A percentile compares a stretch with the other conserved stretches of the same genome.
Evolutionary conservation across 805 yeast species (phyloP).

Genomic region (Candida silvicultrix): DNA sequence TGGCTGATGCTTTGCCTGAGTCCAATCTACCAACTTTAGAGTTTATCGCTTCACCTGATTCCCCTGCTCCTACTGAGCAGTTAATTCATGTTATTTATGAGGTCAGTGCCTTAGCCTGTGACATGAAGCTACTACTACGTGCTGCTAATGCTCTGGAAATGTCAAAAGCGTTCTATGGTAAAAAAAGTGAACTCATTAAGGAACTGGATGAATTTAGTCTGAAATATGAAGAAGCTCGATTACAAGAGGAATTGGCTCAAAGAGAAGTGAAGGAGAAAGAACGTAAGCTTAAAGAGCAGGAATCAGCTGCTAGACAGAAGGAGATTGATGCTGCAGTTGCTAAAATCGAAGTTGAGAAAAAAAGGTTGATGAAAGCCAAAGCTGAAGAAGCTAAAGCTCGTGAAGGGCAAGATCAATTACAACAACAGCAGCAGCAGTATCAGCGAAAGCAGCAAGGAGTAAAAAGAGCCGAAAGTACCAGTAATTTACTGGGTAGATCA

Average conservation of each 20-base stretch:
- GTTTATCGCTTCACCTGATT: constrained; percentile 46
- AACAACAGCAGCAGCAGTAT: background rate
- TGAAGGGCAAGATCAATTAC: background rate
- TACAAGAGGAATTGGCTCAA: background rate
- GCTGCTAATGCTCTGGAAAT: constrained; percentile 49
- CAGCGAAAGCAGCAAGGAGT: background rate
- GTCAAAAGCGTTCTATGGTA: constrained; percentile 31
- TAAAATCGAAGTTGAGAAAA: background rate
- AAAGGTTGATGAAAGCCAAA: background rate
- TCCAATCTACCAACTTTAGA: constrained; percentile 41
- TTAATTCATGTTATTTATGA: constrained; percentile 57
- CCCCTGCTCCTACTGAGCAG: constrained; percentile 49
- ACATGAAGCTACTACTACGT: constrained; percentile 55
- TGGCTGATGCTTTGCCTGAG: constrained; percentile 13
- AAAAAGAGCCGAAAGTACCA: background rate
- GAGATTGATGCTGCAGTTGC: background rate
- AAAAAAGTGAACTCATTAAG: constrained; percentile 15
- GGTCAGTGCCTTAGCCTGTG: constrained; percentile 53
- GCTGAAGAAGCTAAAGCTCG: background rate
- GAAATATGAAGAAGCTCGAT: constrained; percentile 2
- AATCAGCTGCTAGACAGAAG: background rate
- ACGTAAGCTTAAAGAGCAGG: background rate
- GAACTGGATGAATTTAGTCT: constrained; percentile 11
- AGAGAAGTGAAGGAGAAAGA: constrained; percentile 1
- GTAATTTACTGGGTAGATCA: background rate